phyloP scores from a whole-genome alignment of 2,329 filamentous ascomycete genomes.

The Xylaria sp. region DNA sequence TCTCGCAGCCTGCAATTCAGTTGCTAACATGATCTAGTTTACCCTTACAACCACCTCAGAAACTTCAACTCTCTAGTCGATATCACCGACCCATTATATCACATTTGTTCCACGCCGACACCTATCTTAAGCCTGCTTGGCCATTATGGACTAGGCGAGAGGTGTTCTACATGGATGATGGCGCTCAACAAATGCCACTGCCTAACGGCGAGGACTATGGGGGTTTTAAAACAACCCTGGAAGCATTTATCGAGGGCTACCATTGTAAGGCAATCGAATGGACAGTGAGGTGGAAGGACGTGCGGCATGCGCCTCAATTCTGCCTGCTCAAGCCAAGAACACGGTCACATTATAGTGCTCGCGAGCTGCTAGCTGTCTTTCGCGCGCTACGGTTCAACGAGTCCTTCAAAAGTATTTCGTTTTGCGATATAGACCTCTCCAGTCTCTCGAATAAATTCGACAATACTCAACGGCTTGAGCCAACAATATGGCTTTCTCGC shows the following conservation, averaged over 20 bases:
- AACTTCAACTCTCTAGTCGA: conserved; percentile 59
- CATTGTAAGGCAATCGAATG: conserved; percentile 56
- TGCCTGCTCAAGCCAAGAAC: conserved; percentile 53
- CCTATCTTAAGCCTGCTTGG: conserved; percentile 63
- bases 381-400: conserved; percentile 63
- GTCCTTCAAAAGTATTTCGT: conserved; percentile 64
- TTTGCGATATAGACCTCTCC: conserved; percentile 57
- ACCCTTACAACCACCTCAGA: conserved; percentile 51
- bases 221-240: conserved; percentile 58
- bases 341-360: conserved; percentile 49
- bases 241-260: conserved; percentile 61
- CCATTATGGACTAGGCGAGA: conserved; percentile 59
- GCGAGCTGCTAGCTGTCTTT: conserved; percentile 62
- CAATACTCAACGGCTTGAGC: conserved; percentile 50
- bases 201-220: conserved; percentile 62
- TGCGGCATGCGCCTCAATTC: conserved; percentile 57
- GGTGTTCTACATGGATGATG: conserved; percentile 59
- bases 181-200: conserved; percentile 58
- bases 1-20: neutral
- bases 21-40: conserved; percentile 40
- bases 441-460: conserved; percentile 50
- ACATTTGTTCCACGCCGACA: conserved; percentile 59
- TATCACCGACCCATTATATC: conserved; percentile 61
- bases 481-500: conserved; percentile 57
- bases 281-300: conserved; percentile 55